A percentile compares a stretch with the other conserved stretches of the same genome.
phyloP scores from a whole-genome alignment of 768 basidiomycete species.

The Strobilomyces confusus region DNA sequence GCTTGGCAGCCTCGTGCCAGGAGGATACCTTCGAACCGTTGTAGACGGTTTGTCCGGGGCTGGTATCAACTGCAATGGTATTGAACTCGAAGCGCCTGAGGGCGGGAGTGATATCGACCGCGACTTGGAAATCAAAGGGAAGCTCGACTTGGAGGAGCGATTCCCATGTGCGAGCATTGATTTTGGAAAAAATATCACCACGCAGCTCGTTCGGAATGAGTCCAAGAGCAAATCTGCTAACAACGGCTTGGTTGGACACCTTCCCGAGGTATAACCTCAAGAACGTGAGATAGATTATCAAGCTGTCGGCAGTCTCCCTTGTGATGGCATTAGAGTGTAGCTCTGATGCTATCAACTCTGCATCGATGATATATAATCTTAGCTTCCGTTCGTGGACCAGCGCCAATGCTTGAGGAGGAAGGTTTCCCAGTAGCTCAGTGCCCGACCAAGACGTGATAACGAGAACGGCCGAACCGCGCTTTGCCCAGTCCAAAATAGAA shows the following conservation, averaged over 20 bases:
- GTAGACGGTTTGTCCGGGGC: slow-evolving; percentile 51
- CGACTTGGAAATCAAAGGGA: slow-evolving; percentile 20
- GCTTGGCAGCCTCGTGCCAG: slow-evolving; percentile 86
- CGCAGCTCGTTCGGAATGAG: slow-evolving; percentile 44
- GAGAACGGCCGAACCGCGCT: slow-evolving; percentile 65
- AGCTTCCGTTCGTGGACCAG: slow-evolving; percentile 47
- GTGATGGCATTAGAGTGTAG: slow-evolving; percentile 25
- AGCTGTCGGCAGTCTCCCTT: slow-evolving; percentile 45
- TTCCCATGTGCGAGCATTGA: slow-evolving; percentile 62
- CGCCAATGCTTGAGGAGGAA: slow-evolving; percentile 47
- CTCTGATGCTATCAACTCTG: slow-evolving; percentile 45
- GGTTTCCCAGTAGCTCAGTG: slow-evolving; percentile 67
- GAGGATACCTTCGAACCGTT: slow-evolving; percentile 60
- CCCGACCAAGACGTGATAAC: slow-evolving; percentile 71
- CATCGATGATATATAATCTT: slow-evolving; percentile 57
- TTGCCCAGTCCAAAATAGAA: slow-evolving; percentile 63
- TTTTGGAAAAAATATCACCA: slow-evolving; percentile 41
- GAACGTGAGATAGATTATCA: slow-evolving; percentile 75
- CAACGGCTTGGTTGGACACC: slow-evolving; percentile 48
- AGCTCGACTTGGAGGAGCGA: slow-evolving; percentile 57
- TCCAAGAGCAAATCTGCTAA: slow-evolving; percentile 49
- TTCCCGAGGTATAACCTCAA: slow-evolving; percentile 77
- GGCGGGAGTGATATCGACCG: slow-evolving; percentile 22
- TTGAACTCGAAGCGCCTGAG: slow-evolving; percentile 68
- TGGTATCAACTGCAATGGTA: slow-evolving; percentile 65